Percentiles rank a stretch among this genome's conserved stretches.
Conservation (phyloP, 805 yeast genomes). For the Ogataea polymorpha region DNA sequence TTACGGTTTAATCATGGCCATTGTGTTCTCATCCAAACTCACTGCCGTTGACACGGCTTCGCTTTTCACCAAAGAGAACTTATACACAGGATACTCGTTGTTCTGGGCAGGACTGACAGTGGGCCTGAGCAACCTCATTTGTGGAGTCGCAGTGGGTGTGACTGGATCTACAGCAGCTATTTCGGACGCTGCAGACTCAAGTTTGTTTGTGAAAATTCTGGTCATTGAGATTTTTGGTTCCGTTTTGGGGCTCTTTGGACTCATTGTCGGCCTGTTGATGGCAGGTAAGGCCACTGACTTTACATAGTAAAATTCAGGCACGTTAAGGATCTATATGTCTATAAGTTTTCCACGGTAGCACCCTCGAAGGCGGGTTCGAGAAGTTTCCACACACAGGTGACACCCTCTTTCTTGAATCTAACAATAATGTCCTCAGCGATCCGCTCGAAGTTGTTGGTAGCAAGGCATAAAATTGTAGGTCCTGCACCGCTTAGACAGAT, state of each 20-base stretch:
- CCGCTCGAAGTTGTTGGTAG: conserved; percentile 80
- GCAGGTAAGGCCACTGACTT: conserved; percentile 93
- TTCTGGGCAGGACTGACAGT: conserved; percentile 99
- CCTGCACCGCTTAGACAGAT: conserved; percentile 98
- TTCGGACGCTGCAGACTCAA: conserved; percentile 95
- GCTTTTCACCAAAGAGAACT: conserved; percentile 73
- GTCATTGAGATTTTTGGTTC: conserved; percentile 98
- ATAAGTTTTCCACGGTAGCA: conserved; percentile 51
- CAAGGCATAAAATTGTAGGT: conserved; percentile 92
- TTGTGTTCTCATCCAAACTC: conserved; percentile 91
- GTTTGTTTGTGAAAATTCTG: conserved; percentile 90
- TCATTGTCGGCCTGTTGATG: conserved; percentile 95
- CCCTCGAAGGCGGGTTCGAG: conserved; percentile 88
- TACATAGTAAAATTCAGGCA: conserved; percentile 36
- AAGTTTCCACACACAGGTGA: conserved; percentile 78
- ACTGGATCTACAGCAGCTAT: conserved; percentile 99
- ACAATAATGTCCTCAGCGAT: conserved; percentile 75
- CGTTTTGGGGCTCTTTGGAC: conserved; percentile 91
- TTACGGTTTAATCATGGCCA: conserved; percentile 95
- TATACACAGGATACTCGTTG: conserved; percentile 91
- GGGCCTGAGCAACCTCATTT: conserved; percentile 86
- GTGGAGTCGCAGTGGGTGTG: conserved; percentile 96
- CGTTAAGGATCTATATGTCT: conserved; percentile 4
- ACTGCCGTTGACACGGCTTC: conserved; percentile 61
- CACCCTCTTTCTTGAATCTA: conserved; percentile 61